phyloP scores from a whole-genome alignment of 768 basidiomycete species.

The Candolleomyces efflorescens region DNA sequence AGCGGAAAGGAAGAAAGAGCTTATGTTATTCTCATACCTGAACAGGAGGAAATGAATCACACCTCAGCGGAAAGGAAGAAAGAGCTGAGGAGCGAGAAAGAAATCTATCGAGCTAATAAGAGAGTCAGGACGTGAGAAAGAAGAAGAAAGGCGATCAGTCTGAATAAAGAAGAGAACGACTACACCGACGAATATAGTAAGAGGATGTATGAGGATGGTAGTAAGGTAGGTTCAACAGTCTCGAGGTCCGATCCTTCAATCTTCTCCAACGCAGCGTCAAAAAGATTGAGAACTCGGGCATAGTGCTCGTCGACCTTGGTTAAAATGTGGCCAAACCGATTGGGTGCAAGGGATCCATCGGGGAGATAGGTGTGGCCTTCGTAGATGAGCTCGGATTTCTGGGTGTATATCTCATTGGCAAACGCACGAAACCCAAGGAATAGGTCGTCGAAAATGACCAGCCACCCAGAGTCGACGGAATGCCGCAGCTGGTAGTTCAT shows the following conservation, averaged over 20 bases:
- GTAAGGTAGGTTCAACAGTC: neutral
- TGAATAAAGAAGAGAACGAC: neutral
- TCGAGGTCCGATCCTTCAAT: too few relatives aligned
- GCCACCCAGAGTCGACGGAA: too few relatives aligned
- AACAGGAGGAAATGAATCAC: too few relatives aligned
- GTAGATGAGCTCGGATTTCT: too few relatives aligned
- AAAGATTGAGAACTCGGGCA: neutral
- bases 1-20: too few relatives aligned
- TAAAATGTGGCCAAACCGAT: neutral
- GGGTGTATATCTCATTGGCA: too few relatives aligned
- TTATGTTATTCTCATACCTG: too few relatives aligned
- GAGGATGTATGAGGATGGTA: neutral
- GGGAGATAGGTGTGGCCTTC: too few relatives aligned
- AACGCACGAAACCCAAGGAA: too few relatives aligned
- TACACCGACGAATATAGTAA: neutral
- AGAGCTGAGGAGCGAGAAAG: neutral
- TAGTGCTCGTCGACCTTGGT: neutral
- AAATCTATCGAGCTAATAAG: neutral
- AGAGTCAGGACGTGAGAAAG: neutral
- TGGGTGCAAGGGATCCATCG: neutral
- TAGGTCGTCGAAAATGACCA: too few relatives aligned
- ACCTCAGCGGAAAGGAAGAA: neutral
- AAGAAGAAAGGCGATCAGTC: neutral
- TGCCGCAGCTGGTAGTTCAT: too few relatives aligned
- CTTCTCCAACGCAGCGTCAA: neutral